These are phyloP conservation scores for Hymenoscyphus repandus DNA, from an alignment of 2,329 filamentous ascomycete species.

Conservation along the genomic window DNA sequence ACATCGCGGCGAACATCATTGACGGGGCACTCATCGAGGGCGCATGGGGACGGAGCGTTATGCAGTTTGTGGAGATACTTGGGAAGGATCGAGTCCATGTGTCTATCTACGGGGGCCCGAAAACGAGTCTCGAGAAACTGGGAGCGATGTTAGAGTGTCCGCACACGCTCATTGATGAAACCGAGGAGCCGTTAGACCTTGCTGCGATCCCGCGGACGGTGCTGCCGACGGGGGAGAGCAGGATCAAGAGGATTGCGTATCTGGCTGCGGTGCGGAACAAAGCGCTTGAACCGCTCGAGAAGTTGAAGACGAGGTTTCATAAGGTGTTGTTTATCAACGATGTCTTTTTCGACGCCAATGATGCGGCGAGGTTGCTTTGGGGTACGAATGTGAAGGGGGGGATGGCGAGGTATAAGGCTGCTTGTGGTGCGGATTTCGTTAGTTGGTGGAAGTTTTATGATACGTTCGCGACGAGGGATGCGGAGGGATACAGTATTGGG, in stretches of 20 bases:
- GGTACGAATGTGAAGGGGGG: slow-evolving; percentile 53
- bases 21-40: slow-evolving; percentile 60
- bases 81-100: slow-evolving; percentile 64
- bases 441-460: slow-evolving; percentile 67
- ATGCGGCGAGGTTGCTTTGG: slow-evolving; percentile 56
- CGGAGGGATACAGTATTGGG: slow-evolving; percentile 56
- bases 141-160: slow-evolving; percentile 42
- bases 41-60: slow-evolving; percentile 56
- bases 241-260: slow-evolving; percentile 70
- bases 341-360: slow-evolving; percentile 46
- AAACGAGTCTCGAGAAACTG: slow-evolving; percentile 48
- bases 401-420: slow-evolving; percentile 55
- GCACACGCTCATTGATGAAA: slow-evolving; percentile 52
- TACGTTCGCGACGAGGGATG: slow-evolving; percentile 65
- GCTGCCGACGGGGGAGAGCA: slow-evolving; percentile 55
- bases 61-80: slow-evolving; percentile 58
- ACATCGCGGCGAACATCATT: slow-evolving; percentile 67
- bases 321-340: slow-evolving; percentile 65
- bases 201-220: slow-evolving; percentile 52
- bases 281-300: slow-evolving; percentile 58
- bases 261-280: slow-evolving; percentile 69
- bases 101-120: slow-evolving; percentile 63
- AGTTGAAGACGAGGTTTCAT: slow-evolving; percentile 41
- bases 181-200: slow-evolving; percentile 47
- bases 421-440: slow-evolving; percentile 67